Evolutionary conservation across 768 basidiomycete genomes (phyloP).

Genomic region (Flagelloscypha sp.): DNA sequence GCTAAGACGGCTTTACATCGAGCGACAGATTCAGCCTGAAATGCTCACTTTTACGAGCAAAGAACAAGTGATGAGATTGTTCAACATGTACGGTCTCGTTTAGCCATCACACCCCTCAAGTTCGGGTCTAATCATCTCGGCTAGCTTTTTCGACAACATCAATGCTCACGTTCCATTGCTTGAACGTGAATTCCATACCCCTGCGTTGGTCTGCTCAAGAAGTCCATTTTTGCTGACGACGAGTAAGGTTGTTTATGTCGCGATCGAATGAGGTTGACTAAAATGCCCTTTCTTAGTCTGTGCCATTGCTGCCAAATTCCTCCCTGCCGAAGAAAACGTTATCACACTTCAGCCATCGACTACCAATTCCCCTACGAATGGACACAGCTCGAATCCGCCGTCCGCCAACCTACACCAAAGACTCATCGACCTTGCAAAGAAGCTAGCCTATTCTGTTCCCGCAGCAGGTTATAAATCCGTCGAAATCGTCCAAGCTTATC

Average conservation of each 20-base stretch:
- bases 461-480: conserved; percentile 87
- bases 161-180: conserved; percentile 77
- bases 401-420: conserved; percentile 77
- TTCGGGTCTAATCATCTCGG: conserved; percentile 6
- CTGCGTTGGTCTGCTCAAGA: conserved; percentile 86
- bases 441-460: conserved; percentile 81
- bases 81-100: conserved; percentile 64
- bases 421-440: conserved; percentile 75
- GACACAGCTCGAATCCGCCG: too few relatives aligned
- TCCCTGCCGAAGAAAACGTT: conserved; percentile 67
- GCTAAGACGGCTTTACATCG: conserved; percentile 73
- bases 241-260: conserved; percentile 39
- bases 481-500: conserved; percentile 92
- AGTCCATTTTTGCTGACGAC: conserved; percentile 94
- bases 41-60: conserved; percentile 84
- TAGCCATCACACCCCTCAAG: conserved; percentile 8
- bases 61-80: conserved; percentile 86
- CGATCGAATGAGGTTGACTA: neutral
- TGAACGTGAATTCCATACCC: conserved; percentile 87
- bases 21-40: conserved; percentile 86
- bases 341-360: too few relatives aligned
- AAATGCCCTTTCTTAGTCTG: conserved; percentile 52
- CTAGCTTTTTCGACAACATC: conserved; percentile 21
- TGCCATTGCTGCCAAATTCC: conserved; percentile 90
- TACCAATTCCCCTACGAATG: too few relatives aligned